phyloP scores from a whole-genome alignment of 345 rosid genomes.

The Boechera stricta region DNA sequence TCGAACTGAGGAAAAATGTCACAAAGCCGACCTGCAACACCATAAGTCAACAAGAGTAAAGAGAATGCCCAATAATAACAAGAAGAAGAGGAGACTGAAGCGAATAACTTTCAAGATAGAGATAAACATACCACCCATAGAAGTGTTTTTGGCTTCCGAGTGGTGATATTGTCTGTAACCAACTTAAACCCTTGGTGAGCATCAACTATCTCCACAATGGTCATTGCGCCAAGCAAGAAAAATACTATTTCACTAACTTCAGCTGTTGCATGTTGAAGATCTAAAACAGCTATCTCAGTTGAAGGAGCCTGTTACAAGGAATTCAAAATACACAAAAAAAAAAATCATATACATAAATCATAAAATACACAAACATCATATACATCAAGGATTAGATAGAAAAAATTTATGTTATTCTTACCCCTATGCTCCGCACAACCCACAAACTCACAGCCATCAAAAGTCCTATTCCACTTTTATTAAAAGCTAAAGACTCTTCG shows the following conservation, averaged over 20 bases:
- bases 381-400: neutral
- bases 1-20: conserved; percentile 88
- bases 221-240: conserved; percentile 98
- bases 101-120: conserved; percentile 5
- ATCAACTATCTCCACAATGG: conserved; percentile 96
- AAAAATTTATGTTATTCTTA: conserved; percentile 45
- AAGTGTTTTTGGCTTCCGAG: conserved; percentile 82
- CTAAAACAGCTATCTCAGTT: conserved; percentile 84
- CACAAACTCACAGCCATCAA: conserved; percentile 98
- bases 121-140: conserved; percentile 86
- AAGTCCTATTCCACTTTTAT: conserved; percentile 93
- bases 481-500: conserved; percentile 93
- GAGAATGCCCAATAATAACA: neutral
- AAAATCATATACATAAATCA: neutral
- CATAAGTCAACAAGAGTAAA: conserved; percentile 34
- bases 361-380: neutral
- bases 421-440: conserved; percentile 89
- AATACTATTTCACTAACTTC: conserved; percentile 97
- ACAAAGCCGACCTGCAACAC: conserved; percentile 80
- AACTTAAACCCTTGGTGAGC: conserved; percentile 99
- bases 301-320: conserved; percentile 85
- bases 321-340: conserved; percentile 23
- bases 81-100: conserved; percentile 22
- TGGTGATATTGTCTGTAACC: conserved; percentile 93
- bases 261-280: conserved; percentile 86